Base-by-base conservation (phyloP, 202 grass and related monocot genomes). In the Sporobolus alterniflorus region DNA sequence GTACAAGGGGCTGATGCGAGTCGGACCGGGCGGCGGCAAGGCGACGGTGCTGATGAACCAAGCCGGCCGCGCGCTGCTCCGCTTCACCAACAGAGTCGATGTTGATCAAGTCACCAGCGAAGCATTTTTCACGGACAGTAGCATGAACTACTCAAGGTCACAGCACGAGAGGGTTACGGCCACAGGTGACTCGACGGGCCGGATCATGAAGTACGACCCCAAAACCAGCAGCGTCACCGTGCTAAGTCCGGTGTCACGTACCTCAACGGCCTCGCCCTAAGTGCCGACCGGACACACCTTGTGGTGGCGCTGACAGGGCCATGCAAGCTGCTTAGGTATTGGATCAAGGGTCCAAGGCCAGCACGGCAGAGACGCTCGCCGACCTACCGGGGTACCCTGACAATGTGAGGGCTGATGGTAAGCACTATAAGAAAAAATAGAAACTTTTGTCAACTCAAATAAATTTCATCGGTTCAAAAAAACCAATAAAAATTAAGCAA, bases 101-200 rank as follows among this genome's bases (percentile, higher is more conserved):
- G 82, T 90, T 16, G 82, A 94, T 24, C 91, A 94, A 52, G 65
- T 81, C 9, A 94, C 89, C 0, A 89, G 83, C 9, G 76, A 75
- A 3, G 88, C 91, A 2, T 94, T 84, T 40, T 94, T 94, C 44
- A 89, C 83, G 0, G 85, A 94, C 26, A 94, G 91, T 29, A 90
- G 91, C 69, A 84, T 26, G 43, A 59, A 63, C 34, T 76, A 55
- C 11, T 64, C 29, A 4, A 82, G 88, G 34, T 76, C 36, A 15
- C 54, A 76, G 2, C 54, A 76, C 16, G 73, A 61, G 54, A 36
- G 50, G 12, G 49, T 74, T 2, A 61, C 54, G 2, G 73, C 56
- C 21, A 74, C 71, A 30, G 59, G 84, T 0, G 91, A 93, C 28
- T 65, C 79, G 8, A 84, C 84, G 0, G 90, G 90, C 3, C 62